Evolutionary conservation across 2,329 filamentous ascomycete genomes (phyloP), one percentile per base, ranked within the genome.

Genomic region (Calonectria ilicicola): DNA sequence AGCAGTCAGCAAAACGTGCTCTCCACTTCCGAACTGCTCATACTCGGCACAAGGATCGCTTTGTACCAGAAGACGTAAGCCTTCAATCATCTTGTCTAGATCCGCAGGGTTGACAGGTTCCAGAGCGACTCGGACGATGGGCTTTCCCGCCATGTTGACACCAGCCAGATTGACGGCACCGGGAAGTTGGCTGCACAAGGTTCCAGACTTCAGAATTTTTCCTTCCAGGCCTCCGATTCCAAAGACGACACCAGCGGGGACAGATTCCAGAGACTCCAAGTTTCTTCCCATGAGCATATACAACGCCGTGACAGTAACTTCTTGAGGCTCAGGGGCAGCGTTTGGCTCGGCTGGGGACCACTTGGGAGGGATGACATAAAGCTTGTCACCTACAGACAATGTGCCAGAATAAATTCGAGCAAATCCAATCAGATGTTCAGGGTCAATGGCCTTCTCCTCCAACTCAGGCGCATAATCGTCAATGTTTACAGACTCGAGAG

Each of bases 41-140:
- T 99, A 99, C 82, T 98, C 93, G 17, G 96, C 97, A 80, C 97
- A 98, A 0, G 97, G 96, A 80, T 99, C 97, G 79, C 95, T 97
- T 81, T 98, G 95, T 38, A 98, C 96, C 1, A 99, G 91, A 21
- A 99, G 87, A 74, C 92, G 92, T 65, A 99, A 87, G 0, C 97
- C 97, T 7, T 91, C 89, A 69, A 99, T 95, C 96, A 99, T 97
- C 85, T 97, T 98, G 82, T 97, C 93, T 26, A 99, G 87, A 81
- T 99, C 95, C 29, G 91, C 92, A 0, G 97, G 97, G 82, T 97
- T 97, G 68, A 92, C 92, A 0, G 97, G 97, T 82, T 99, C 97
- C n/a, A 99, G 87, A 0, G 97, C 96, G 23, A 99, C 96, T 64
- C 97, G 93, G 7, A 99, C 97, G 75, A 99, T 99, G 1, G 97